Percentiles rank a stretch among this genome's conserved stretches.
Evolutionary conservation across 1,284 basidiomycete species (phyloP).

Genomic region (Cronartium quercuum): DNA sequence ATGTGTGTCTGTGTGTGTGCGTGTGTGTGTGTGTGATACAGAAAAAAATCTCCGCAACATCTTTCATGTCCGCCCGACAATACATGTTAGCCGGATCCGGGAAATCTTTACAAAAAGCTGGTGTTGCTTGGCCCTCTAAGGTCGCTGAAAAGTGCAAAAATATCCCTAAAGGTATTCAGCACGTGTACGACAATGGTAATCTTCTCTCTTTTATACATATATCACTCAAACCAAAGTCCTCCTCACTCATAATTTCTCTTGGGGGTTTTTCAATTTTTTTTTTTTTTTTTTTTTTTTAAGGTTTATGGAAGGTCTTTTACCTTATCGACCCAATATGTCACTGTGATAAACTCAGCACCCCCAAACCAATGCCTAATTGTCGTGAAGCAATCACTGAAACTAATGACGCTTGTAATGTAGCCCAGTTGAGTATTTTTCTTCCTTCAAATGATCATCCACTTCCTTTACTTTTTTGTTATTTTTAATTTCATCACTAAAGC

Average conservation of each 20-base stretch:
- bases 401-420: neutral
- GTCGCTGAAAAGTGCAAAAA: neutral
- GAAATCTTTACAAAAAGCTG: neutral
- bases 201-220: neutral
- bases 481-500: too few relatives aligned
- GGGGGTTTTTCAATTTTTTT: too few relatives aligned
- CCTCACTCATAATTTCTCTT: too few relatives aligned
- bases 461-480: too few relatives aligned
- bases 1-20: too few relatives aligned
- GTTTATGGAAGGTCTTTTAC: neutral
- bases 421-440: neutral
- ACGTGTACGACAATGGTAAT: neutral
- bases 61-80: neutral
- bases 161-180: neutral
- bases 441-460: too few relatives aligned
- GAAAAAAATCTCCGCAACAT: neutral
- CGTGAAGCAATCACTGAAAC: neutral
- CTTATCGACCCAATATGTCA: neutral
- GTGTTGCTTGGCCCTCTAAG: neutral
- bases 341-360: neutral
- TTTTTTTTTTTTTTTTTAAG: neutral
- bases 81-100: neutral
- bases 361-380: slow-evolving; percentile 2
- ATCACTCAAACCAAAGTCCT: neutral
- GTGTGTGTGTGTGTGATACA: too few relatives aligned